These are phyloP conservation scores for Gyrodon lividus DNA, from an alignment of 768 basidiomycete genomes.

Conservation along the genomic window DNA sequence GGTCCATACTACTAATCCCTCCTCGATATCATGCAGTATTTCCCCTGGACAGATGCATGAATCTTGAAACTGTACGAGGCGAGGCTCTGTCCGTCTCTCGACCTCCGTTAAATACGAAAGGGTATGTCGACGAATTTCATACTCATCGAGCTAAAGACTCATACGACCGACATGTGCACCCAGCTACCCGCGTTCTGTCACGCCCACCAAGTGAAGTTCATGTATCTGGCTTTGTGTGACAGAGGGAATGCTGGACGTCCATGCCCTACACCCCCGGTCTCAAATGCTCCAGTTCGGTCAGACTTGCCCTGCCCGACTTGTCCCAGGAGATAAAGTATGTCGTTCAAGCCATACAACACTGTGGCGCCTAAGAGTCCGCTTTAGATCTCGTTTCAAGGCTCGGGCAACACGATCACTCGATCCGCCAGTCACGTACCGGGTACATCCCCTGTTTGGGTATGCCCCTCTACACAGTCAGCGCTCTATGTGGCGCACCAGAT, in stretches of 20 bases:
- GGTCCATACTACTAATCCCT: constrained; percentile 2
- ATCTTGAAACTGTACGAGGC: not conserved
- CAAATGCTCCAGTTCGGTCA: not conserved
- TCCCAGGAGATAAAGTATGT: constrained; percentile 1
- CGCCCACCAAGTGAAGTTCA: constrained; percentile 2
- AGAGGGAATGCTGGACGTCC: not conserved
- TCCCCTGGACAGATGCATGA: constrained; percentile 3
- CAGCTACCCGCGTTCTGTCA: constrained; percentile 6
- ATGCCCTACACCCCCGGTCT: not conserved
- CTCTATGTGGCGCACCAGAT: not conserved
- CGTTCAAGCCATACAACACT: not conserved
- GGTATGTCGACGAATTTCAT: constrained; percentile 15
- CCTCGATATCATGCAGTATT: constrained; percentile 7
- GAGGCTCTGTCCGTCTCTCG: constrained; percentile 6
- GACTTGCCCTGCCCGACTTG: constrained; percentile 15
- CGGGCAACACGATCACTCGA: not conserved
- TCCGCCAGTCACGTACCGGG: not conserved
- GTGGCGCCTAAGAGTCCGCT: not conserved
- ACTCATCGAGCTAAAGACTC: constrained; percentile 1
- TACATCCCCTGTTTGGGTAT: not conserved
- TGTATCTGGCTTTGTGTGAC: not conserved
- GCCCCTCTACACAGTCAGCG: not conserved
- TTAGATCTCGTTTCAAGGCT: not conserved
- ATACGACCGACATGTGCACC: constrained; percentile 16
- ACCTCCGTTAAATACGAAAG: constrained; percentile 15